phyloP scores from a whole-genome alignment of 2,329 filamentous ascomycete genomes.

The Orbilia ellipsospora region DNA sequence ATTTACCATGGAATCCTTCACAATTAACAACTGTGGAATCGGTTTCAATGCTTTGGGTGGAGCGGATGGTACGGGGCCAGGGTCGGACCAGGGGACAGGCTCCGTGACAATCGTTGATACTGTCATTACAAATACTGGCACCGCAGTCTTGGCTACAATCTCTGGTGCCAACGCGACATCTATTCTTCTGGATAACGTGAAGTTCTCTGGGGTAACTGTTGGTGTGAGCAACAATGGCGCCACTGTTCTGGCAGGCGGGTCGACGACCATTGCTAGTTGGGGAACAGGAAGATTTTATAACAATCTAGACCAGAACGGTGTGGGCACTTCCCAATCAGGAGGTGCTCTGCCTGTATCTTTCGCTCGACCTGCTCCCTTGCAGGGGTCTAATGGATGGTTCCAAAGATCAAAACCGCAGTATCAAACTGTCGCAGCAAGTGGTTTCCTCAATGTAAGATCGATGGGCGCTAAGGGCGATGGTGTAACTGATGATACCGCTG shows the following conservation, averaged over 20 bases:
- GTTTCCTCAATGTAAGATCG: constrained; percentile 84
- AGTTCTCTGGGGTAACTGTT: constrained; percentile 66
- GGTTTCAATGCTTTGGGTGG: constrained; percentile 32
- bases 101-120: constrained; percentile 70
- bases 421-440: constrained; percentile 71
- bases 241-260: constrained; percentile 75
- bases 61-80: constrained; percentile 60
- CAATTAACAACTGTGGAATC: constrained; percentile 19
- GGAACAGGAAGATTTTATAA: constrained; percentile 81
- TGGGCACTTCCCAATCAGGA: constrained; percentile 66
- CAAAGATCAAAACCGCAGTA: constrained; percentile 92
- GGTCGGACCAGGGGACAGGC: constrained; percentile 65
- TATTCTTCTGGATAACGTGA: constrained; percentile 73
- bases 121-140: constrained; percentile 6
- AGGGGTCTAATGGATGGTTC: constrained; percentile 72
- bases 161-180: constrained; percentile 62
- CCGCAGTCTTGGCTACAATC: constrained; percentile 3
- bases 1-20: constrained; percentile 66
- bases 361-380: constrained; percentile 66
- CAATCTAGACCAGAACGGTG: constrained; percentile 66
- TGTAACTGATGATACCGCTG: constrained; percentile 83
- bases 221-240: constrained; percentile 67
- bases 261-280: constrained; percentile 72
- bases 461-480: constrained; percentile 87
- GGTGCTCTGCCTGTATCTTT: constrained; percentile 59